Conservation (phyloP, 2,329 filamentous ascomycete genomes). For the Colletotrichum sp. region DNA sequence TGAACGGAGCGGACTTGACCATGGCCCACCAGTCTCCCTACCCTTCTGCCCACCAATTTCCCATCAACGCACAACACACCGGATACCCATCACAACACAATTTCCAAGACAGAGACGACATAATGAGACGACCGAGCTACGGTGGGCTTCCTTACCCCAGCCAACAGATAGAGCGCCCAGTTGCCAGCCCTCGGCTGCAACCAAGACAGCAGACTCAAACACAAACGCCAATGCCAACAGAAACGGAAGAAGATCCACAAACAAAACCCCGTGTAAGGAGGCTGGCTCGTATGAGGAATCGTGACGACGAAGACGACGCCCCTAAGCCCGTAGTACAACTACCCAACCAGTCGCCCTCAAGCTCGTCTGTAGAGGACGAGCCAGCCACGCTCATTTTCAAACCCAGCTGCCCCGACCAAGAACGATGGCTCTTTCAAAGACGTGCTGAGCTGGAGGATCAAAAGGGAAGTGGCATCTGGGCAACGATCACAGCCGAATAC, state of each 20-base stretch:
- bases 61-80: not conserved
- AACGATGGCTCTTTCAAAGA: conserved; percentile 54
- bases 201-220: not conserved
- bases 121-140: not conserved
- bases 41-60: not conserved
- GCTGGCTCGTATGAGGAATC: not conserved
- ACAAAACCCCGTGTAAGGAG: not conserved
- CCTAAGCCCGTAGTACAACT: not conserved
- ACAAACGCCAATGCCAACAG: not conserved
- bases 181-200: not conserved
- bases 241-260: not conserved
- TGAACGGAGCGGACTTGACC: not conserved
- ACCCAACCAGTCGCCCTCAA: not conserved
- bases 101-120: not conserved
- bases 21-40: not conserved
- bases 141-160: not conserved
- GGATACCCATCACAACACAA: not conserved
- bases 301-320: not conserved
- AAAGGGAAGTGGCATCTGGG: conserved; percentile 65
- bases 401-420: conserved; percentile 49
- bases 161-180: conserved; percentile 2
- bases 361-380: not conserved
- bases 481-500: conserved; percentile 53
- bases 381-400: conserved; percentile 42
- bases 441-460: conserved; percentile 43